A percentile compares a stretch with the other conserved stretches of the same genome.
phyloP scores from a whole-genome alignment of 2,329 filamentous ascomycete genomes.

The Diaporthe eres region DNA sequence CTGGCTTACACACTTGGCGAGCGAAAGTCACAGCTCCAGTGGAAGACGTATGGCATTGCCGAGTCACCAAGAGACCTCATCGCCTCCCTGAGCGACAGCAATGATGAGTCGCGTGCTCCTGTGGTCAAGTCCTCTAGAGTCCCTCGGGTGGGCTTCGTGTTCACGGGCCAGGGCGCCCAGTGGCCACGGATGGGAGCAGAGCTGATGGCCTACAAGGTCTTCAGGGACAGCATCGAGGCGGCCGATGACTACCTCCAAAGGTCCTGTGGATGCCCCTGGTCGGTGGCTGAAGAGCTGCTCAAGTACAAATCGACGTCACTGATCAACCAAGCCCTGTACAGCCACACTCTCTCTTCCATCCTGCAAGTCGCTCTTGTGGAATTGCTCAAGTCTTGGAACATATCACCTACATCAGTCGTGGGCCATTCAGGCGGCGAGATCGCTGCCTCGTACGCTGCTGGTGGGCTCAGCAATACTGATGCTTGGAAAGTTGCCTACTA shows the following conservation, averaged over 20 bases:
- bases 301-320: slow-evolving; percentile 15
- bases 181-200: slow-evolving; percentile 51
- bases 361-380: slow-evolving; percentile 56
- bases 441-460: slow-evolving; percentile 17
- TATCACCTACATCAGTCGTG: slow-evolving; percentile 46
- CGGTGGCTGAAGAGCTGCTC: slow-evolving; percentile 27
- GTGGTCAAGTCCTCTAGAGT: background rate
- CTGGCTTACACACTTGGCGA: background rate
- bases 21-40: slow-evolving; percentile 26
- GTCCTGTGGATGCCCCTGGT: background rate
- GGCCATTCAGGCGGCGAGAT: slow-evolving; percentile 47
- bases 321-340: slow-evolving; percentile 33
- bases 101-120: background rate
- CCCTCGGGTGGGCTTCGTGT: slow-evolving; percentile 42
- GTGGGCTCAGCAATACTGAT: slow-evolving; percentile 26
- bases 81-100: background rate
- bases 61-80: background rate
- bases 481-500: slow-evolving; percentile 47
- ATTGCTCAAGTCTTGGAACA: slow-evolving; percentile 45
- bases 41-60: background rate
- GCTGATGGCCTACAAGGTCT: slow-evolving; percentile 48
- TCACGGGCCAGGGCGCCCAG: slow-evolving; percentile 53
- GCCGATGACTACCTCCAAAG: background rate
- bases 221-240: background rate
- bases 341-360: slow-evolving; percentile 51